Conservation (phyloP, 306 rosid genomes). For the Rosa persica region DNA sequence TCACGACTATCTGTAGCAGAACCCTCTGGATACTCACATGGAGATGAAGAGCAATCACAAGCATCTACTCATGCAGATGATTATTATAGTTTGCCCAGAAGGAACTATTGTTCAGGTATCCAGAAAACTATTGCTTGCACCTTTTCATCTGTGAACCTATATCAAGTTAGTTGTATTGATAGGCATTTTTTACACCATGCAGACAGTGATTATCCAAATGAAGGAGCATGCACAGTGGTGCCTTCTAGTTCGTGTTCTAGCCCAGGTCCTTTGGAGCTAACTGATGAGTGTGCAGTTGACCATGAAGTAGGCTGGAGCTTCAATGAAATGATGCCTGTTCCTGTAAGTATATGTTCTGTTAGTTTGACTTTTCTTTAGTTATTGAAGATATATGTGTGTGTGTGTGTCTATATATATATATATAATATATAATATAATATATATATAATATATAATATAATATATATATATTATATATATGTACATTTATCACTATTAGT, state of each 20-base stretch:
- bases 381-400: conserved; percentile 13
- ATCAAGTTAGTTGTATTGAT: conserved; percentile 18
- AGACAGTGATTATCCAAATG: conserved; percentile 42
- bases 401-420: too few species aligned
- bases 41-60: conserved; percentile 46
- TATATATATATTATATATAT: too few species aligned
- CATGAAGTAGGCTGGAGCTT: conserved; percentile 60
- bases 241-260: conserved; percentile 64
- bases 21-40: conserved; percentile 39
- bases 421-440: too few species aligned
- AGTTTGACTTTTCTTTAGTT: conserved; percentile 26
- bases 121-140: conserved; percentile 16
- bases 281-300: conserved; percentile 47
- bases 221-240: conserved; percentile 36
- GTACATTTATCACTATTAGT: conserved; percentile 9
- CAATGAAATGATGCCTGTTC: conserved; percentile 63
- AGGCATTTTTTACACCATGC: conserved; percentile 21
- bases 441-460: too few species aligned
- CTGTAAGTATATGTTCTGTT: conserved; percentile 53
- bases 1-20: conserved; percentile 52
- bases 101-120: conserved; percentile 56
- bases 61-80: conserved; percentile 40
- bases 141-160: conserved; percentile 7
- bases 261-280: conserved; percentile 41
- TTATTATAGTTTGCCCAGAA: conserved; percentile 53